phyloP scores from a whole-genome alignment of 2,329 filamentous ascomycete species.

The Botrytis byssoidea region DNA sequence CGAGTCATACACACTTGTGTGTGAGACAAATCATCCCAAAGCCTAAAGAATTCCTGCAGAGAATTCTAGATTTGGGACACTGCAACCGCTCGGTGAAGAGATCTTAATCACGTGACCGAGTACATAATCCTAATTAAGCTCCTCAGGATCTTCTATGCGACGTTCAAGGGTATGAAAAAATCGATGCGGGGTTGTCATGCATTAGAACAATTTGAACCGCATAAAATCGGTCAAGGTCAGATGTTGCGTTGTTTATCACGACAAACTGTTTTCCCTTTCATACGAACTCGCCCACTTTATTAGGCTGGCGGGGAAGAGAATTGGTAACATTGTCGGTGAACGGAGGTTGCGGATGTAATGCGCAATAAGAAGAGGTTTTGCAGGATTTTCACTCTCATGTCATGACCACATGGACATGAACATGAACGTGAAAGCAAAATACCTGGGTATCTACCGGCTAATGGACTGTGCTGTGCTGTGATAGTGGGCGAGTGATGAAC shows the following conservation, averaged over 20 bases:
- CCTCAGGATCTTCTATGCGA: neutral
- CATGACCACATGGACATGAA: slow-evolving; percentile 18
- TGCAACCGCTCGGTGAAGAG: neutral
- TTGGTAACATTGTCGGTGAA: slow-evolving; percentile 17
- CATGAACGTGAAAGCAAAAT: neutral
- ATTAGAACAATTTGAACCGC: slow-evolving; percentile 12
- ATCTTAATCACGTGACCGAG: neutral
- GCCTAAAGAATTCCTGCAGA: neutral
- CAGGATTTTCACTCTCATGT: slow-evolving; percentile 7
- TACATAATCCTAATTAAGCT: neutral
- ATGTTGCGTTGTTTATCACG: slow-evolving; percentile 16
- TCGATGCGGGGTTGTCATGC: slow-evolving; percentile 9
- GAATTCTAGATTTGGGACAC: neutral
- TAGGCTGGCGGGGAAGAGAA: slow-evolving; percentile 9
- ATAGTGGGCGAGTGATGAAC: slow-evolving; percentile 9
- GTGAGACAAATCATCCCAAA: slow-evolving; percentile 2
- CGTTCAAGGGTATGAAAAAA: slow-evolving; percentile 13
- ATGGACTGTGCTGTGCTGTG: neutral
- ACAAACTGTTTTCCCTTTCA: slow-evolving; percentile 13
- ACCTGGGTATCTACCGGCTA: slow-evolving; percentile 2
- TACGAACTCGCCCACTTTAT: slow-evolving; percentile 16
- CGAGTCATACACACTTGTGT: neutral
- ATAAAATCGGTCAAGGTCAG: slow-evolving; percentile 21
- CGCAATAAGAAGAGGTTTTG: neutral
- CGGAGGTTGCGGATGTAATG: slow-evolving; percentile 10